Evolutionary conservation across 2,329 filamentous ascomycete genomes (phyloP), one percentile per base, ranked within the genome.

Genomic region (Verticillium zaregamsianum): DNA sequence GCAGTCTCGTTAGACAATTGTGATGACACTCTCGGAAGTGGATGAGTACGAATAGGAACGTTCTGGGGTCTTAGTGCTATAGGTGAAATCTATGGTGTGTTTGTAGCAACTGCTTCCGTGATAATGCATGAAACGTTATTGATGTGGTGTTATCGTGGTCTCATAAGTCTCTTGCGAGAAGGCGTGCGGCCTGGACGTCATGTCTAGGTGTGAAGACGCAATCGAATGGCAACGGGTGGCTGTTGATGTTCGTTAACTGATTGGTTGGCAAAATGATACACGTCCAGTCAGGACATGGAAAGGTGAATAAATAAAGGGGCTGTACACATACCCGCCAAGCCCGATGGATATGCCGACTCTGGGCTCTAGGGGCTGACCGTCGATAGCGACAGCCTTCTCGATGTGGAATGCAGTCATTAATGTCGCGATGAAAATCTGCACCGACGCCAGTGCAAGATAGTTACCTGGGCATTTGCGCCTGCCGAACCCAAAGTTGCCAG

Each of bases 401-500:
- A 79, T 69, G 17, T 73, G 67, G 62, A 80, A 70, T 0, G 73
- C 74, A 17, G 76, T 72, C 54, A 82, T 65, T 40, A 80, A 70
- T 1, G 70, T 74, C 1, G 74, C 75, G 39, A 80, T 67, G 2
- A 75, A 72, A n/a, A 81, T 77, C 68, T 75, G 80, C 2, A 80
- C 71, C 33, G 73, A 75, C 3, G 75, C 75, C 32, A 74, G 79
- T 2, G 83, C 84, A 11, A 87, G 68, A 58, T 78, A 76, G 62
- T 80, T 77, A 0, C 83, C 82, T 5, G 77, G 74, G 65, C 82
- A 86, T 11, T 81, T 75, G 23, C 83, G 74, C 23, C 79, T 76
- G 1, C 83, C 83, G 68, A 82, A 85, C 3, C 83, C 82, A 68
- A 86, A 82, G 39, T 78, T 77, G 2, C 79, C 81, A 20, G 69